Percentiles rank a stretch among this genome's conserved stretches.
Conservation (phyloP, 352 stramenopile species). For the Thalassiosira oceanica region DNA sequence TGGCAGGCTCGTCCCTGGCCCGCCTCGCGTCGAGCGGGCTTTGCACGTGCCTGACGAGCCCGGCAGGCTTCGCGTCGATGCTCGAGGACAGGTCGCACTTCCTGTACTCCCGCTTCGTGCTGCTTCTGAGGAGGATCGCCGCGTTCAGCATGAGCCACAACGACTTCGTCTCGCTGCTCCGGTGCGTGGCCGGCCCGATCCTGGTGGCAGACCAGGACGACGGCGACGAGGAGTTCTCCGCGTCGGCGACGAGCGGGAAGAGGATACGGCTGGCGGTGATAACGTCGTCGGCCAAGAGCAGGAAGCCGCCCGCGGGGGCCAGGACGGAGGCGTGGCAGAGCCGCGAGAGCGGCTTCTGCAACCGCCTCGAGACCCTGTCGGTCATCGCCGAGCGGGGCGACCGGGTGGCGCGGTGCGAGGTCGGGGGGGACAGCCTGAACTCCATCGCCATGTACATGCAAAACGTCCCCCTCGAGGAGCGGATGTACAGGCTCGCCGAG, state of each 20-base stretch:
- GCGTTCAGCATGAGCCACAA: slow-evolving; percentile 79
- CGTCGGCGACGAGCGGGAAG: slow-evolving; percentile 26
- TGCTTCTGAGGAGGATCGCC: slow-evolving; percentile 67
- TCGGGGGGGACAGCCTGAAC: slow-evolving; percentile 79
- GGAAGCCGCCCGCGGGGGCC: slow-evolving; percentile 3
- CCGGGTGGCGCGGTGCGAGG: slow-evolving; percentile 59
- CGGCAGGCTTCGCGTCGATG: slow-evolving; percentile 69
- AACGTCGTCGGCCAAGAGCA: slow-evolving; percentile 53
- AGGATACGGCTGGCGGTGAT: slow-evolving; percentile 74
- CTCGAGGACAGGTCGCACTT: slow-evolving; percentile 69
- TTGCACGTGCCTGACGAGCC: slow-evolving; percentile 64
- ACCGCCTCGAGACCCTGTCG: slow-evolving; percentile 69
- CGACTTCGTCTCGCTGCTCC: slow-evolving; percentile 78
- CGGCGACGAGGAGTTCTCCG: neutral
- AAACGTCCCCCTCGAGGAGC: slow-evolving; percentile 73
- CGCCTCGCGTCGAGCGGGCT: slow-evolving; percentile 73
- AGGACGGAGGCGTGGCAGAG: slow-evolving; percentile 62
- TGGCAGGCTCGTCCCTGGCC: slow-evolving; percentile 61
- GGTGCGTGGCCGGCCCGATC: slow-evolving; percentile 71
- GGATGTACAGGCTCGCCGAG: slow-evolving; percentile 73
- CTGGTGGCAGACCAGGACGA: slow-evolving; percentile 53
- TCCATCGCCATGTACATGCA: slow-evolving; percentile 79
- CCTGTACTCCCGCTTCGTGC: slow-evolving; percentile 71
- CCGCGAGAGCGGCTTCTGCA: slow-evolving; percentile 69
- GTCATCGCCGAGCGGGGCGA: slow-evolving; percentile 75